Evolutionary conservation across 306 rosid species (phyloP).

Genomic region (Dalbergia cultrata): DNA sequence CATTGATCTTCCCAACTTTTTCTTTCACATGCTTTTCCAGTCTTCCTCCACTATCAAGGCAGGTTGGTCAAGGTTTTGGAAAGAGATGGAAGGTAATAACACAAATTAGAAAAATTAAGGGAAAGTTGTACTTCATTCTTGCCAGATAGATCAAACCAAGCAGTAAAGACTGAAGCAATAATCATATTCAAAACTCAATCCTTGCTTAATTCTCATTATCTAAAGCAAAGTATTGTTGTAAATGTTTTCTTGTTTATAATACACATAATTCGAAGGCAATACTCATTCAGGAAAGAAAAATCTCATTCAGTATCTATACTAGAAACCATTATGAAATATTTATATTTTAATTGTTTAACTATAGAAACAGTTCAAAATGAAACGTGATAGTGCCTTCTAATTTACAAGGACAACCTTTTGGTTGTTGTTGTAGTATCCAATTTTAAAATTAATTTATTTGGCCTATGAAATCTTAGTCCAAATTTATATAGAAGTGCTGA

Average conservation of each 20-base stretch:
- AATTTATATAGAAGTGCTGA: slow-evolving; percentile 20
- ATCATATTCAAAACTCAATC: slow-evolving; percentile 13
- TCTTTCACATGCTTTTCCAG: slow-evolving; percentile 19
- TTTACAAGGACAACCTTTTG: not conserved
- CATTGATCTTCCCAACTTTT: not conserved
- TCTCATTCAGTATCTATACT: not conserved
- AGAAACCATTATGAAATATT: not conserved
- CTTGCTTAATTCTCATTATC: not conserved
- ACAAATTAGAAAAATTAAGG: slow-evolving; percentile 13
- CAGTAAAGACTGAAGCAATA: slow-evolving; percentile 21
- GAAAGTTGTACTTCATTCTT: not conserved
- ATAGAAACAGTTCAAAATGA: not conserved
- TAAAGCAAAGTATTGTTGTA: not conserved
- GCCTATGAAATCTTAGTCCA: not conserved
- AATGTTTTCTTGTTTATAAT: too few relatives aligned
- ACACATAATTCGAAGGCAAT: not conserved
- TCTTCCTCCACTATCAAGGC: not conserved
- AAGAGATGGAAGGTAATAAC: not conserved
- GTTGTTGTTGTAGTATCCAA: not conserved
- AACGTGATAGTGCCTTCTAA: not conserved
- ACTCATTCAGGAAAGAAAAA: not conserved
- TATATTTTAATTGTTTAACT: not conserved
- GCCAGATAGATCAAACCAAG: slow-evolving; percentile 17
- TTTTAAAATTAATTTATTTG: not conserved
- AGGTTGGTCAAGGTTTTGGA: slow-evolving; percentile 8